Evolutionary conservation across 2,329 filamentous ascomycete genomes (phyloP).

Genomic region (Paraphoma sp.): DNA sequence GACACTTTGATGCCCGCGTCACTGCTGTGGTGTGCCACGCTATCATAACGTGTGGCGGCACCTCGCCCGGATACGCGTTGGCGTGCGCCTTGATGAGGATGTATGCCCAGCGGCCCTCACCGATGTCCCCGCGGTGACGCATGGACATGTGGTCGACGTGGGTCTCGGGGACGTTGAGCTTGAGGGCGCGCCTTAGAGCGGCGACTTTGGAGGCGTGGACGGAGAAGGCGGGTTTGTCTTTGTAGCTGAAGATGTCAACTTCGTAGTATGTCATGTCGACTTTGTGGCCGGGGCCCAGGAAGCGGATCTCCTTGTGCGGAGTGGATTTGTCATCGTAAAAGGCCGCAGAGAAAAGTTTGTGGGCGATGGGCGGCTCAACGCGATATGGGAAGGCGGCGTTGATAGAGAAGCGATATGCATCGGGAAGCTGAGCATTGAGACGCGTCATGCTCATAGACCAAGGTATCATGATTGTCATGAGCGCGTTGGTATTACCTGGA

Average conservation of each 20-base stretch:
- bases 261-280: slow-evolving; percentile 23
- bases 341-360: slow-evolving; percentile 19
- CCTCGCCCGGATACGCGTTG: background rate
- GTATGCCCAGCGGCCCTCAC: slow-evolving; percentile 25
- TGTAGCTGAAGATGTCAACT: slow-evolving; percentile 26
- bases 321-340: slow-evolving; percentile 27
- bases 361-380: slow-evolving; percentile 13
- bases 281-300: slow-evolving; percentile 24
- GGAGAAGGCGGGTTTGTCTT: background rate
- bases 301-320: slow-evolving; percentile 24
- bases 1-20: slow-evolving; percentile 12
- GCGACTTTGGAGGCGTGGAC: background rate
- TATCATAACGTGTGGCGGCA: slow-evolving; percentile 16
- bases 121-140: slow-evolving; percentile 2
- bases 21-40: slow-evolving; percentile 17
- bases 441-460: slow-evolving; percentile 26
- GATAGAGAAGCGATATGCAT: slow-evolving; percentile 14
- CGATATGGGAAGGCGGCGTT: slow-evolving; percentile 25
- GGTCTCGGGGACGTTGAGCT: no score
- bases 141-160: no score
- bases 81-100: slow-evolving; percentile 15
- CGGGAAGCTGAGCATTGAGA: slow-evolving; percentile 10
- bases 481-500: slow-evolving; percentile 20
- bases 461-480: slow-evolving; percentile 21
- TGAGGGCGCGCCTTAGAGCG: no score